phyloP scores from a whole-genome alignment of 441 rosid genomes.

The Rhodomyrtus psidioides region DNA sequence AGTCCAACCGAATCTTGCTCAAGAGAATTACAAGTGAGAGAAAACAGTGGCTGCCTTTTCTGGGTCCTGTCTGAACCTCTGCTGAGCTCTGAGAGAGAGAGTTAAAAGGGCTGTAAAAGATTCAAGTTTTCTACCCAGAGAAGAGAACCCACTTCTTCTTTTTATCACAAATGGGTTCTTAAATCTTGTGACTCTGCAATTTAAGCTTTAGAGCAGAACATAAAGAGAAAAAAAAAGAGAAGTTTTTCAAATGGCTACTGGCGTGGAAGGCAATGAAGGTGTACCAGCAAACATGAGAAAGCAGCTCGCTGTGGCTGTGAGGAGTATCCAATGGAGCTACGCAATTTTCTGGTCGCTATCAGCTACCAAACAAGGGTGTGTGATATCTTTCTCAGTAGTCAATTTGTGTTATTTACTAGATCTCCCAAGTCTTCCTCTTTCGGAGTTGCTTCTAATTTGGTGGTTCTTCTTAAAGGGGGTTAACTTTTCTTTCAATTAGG shows the following conservation, averaged over 20 bases:
- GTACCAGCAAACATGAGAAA: conserved; percentile 29
- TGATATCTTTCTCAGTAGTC: not conserved
- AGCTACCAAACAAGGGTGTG: conserved; percentile 37
- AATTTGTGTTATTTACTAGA: not conserved
- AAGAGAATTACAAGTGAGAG: not conserved
- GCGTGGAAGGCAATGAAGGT: conserved; percentile 16
- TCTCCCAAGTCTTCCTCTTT: not conserved
- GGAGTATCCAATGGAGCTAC: conserved; percentile 60
- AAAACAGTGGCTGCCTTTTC: not conserved
- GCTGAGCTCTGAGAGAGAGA: not conserved
- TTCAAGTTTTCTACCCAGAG: not conserved
- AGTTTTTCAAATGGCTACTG: conserved; percentile 32
- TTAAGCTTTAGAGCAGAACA: not conserved
- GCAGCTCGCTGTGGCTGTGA: conserved; percentile 46
- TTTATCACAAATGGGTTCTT: not conserved
- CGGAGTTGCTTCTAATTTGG: not conserved
- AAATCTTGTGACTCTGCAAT: not conserved
- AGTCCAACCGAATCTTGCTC: not conserved
- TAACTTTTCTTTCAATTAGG: not conserved
- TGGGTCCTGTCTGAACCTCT: not conserved
- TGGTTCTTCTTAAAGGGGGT: not conserved
- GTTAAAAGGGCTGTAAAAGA: not conserved
- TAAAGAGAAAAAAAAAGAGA: not conserved
- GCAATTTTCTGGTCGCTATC: conserved; percentile 60
- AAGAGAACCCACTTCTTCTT: not conserved